Evolutionary conservation across 768 basidiomycete species (phyloP).

Genomic region (Kwoniella bestiolae): DNA sequence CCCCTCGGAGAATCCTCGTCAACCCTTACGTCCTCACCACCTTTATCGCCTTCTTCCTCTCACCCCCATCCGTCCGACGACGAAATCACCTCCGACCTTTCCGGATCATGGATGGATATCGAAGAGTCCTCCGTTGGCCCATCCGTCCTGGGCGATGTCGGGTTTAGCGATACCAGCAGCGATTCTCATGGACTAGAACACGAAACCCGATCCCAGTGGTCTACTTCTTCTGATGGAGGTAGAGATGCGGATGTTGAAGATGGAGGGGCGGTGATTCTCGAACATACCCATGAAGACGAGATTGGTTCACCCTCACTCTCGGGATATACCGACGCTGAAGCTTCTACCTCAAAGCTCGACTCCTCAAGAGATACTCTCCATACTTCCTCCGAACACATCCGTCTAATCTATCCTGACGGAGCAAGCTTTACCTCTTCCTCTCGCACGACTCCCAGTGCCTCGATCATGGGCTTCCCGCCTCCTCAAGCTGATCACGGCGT

Average conservation of each 20-base stretch:
- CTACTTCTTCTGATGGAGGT: conserved; percentile 18
- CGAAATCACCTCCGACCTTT: conserved; percentile 13
- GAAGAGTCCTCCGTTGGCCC: conserved; percentile 22
- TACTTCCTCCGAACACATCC: conserved; percentile 21
- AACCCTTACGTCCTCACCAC: conserved; percentile 8
- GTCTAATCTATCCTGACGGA: conserved; percentile 28
- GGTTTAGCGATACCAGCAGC: conserved; percentile 26
- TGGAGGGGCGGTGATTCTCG: conserved; percentile 1
- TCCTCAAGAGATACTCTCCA: conserved; percentile 21
- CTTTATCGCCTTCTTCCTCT: conserved; percentile 15
- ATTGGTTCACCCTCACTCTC: conserved; percentile 12
- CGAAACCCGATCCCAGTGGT: conserved; percentile 18
- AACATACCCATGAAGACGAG: neutral
- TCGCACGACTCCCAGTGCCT: conserved; percentile 21
- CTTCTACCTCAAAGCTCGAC: conserved; percentile 17
- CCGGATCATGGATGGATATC: conserved; percentile 20
- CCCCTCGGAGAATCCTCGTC: neutral
- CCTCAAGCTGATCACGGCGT: conserved; percentile 13
- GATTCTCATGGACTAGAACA: conserved; percentile 20
- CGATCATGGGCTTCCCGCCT: neutral
- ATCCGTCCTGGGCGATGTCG: conserved; percentile 20
- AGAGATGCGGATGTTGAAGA: conserved; percentile 12
- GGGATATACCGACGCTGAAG: conserved; percentile 32
- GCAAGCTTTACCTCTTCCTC: conserved; percentile 18
- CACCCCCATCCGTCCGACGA: conserved; percentile 18